Percentiles rank a stretch among this genome's conserved stretches.
These are phyloP conservation scores for Laguncularia racemosa DNA, from an alignment of 345 rosid genomes.

Conservation along the genomic window DNA sequence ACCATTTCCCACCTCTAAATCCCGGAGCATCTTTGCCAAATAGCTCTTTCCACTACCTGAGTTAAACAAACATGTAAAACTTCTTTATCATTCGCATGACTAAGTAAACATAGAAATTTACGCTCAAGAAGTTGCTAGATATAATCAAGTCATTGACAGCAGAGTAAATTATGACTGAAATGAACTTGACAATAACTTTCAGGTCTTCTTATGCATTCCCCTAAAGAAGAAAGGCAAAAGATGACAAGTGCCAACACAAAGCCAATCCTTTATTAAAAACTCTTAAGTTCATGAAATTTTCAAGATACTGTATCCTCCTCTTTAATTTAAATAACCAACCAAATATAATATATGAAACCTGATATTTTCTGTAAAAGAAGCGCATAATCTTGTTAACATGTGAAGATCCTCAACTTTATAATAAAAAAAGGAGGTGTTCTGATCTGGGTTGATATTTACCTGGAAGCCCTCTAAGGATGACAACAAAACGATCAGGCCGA, in stretches of 20 bases:
- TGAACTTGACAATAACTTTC: too few species aligned
- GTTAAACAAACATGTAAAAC: neutral
- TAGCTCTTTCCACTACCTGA: conserved; percentile 97
- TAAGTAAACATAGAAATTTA: neutral
- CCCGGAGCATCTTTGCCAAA: conserved; percentile 86
- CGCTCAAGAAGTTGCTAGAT: neutral
- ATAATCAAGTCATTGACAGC: too few species aligned
- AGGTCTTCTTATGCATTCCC: too few species aligned
- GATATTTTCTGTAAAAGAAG: neutral
- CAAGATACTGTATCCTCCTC: too few species aligned
- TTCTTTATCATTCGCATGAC: neutral
- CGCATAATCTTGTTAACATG: neutral
- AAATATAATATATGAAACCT: neutral
- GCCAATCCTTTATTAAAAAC: too few species aligned
- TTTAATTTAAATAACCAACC: too few species aligned
- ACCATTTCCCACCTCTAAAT: conserved; percentile 81
- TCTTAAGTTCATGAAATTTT: too few species aligned
- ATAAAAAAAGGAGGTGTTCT: neutral
- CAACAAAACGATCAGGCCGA: conserved; percentile 83
- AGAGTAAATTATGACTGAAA: too few species aligned
- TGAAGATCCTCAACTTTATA: neutral
- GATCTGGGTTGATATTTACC: conserved; percentile 24
- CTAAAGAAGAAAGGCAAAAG: too few species aligned
- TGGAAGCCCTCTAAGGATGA: conserved; percentile 90
- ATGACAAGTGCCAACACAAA: too few species aligned